Percentiles rank a stretch among this genome's conserved stretches.
Evolutionary conservation across 73 alveolate genomes (phyloP).

Genomic region (Tetrahymena thermophila): DNA sequence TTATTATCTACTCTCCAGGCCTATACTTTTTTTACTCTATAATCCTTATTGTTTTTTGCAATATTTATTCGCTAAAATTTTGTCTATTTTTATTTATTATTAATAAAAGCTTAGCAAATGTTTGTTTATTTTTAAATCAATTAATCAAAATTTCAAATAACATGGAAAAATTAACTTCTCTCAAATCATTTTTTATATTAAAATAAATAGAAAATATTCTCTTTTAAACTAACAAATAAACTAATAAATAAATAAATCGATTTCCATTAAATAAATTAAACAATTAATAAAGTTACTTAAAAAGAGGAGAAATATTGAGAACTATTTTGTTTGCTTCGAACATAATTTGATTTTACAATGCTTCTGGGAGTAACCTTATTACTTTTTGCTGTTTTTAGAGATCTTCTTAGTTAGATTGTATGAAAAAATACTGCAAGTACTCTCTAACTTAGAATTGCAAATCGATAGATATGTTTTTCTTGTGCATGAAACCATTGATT

Average conservation of each 20-base stretch:
- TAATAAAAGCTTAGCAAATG: no score
- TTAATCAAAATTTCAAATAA: no score
- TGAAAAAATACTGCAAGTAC: conserved; percentile 16
- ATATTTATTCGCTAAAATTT: background rate
- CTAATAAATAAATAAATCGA: no score
- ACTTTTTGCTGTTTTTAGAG: background rate
- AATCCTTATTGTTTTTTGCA: background rate
- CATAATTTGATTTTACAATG: conserved; percentile 4
- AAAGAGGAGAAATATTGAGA: background rate
- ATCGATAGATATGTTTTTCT: background rate
- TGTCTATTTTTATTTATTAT: background rate
- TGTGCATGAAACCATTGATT: conserved; percentile 3
- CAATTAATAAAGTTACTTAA: background rate
- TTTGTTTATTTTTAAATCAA: no score
- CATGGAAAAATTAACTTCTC: no score
- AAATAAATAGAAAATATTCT: no score
- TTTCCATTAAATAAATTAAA: no score
- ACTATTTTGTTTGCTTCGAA: conserved; percentile 1
- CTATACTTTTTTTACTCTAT: background rate
- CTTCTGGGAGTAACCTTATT: conserved; percentile 17
- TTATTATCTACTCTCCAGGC: background rate
- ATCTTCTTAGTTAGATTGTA: conserved; percentile 21
- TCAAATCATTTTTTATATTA: no score
- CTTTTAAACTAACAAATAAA: background rate
- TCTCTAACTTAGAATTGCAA: conserved; percentile 14